These are phyloP conservation scores for Colletotrichum lindemuthianum DNA, from an alignment of 2,329 filamentous ascomycete genomes.

Conservation along the genomic window DNA sequence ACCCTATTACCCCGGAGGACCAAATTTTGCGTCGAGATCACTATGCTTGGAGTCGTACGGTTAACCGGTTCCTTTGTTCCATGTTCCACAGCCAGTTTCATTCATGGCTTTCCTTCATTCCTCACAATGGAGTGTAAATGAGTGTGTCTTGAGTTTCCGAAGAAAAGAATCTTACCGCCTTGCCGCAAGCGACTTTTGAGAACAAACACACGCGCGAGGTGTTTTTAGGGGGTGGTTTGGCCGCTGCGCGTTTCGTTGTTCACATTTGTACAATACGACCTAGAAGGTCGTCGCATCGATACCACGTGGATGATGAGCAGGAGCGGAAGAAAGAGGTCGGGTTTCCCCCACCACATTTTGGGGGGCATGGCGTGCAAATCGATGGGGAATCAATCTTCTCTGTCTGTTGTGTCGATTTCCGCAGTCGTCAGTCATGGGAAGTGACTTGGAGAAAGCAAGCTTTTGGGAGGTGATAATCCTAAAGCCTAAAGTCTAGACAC, in stretches of 20 bases:
- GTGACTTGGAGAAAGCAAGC: conserved; percentile 4
- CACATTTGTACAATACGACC: conserved; percentile 7
- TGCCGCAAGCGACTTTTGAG: conserved; percentile 5
- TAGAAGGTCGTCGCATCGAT: conserved; percentile 24
- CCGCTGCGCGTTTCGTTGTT: background rate
- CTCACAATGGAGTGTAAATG: background rate
- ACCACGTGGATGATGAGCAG: conserved; percentile 6
- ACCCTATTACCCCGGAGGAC: conserved; percentile 23
- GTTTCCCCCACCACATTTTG: background rate
- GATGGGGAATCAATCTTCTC: background rate
- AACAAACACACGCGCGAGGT: background rate
- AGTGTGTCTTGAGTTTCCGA: background rate
- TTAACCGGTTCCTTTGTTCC: too few species aligned
- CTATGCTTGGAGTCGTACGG: conserved; percentile 25
- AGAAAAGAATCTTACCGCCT: background rate
- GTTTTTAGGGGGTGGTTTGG: too few species aligned
- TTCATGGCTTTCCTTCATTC: conserved; percentile 3
- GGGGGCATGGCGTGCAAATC: conserved; percentile 17
- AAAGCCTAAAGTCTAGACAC: conserved; percentile 26
- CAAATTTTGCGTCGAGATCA: conserved; percentile 16
- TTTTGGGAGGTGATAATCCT: conserved; percentile 24
- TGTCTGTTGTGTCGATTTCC: background rate
- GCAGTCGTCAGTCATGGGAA: background rate
- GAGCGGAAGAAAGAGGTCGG: background rate
- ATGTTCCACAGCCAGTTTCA: background rate